phyloP scores from a whole-genome alignment of 2,329 filamentous ascomycete genomes.

The Colletotrichum neosansevieriae region DNA sequence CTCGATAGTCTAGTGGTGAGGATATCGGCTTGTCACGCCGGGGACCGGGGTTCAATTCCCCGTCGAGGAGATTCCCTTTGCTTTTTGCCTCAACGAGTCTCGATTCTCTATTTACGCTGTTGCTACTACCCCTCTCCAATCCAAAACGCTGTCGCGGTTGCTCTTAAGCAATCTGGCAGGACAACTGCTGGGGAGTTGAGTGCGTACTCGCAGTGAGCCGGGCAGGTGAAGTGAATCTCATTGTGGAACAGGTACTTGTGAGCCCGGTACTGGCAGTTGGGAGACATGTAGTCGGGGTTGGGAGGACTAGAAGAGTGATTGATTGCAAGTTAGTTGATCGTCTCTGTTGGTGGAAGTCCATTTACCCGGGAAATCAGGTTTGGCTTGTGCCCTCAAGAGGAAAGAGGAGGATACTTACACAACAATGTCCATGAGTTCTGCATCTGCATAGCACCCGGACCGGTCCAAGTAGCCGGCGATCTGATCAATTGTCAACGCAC shows the following conservation, averaged over 20 bases:
- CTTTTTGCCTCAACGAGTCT: neutral
- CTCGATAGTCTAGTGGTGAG: conserved; percentile 32
- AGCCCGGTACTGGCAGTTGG: conserved; percentile 8
- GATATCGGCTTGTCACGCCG: conserved; percentile 33
- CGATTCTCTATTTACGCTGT: neutral
- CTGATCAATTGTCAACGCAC: conserved; percentile 7
- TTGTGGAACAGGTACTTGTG: conserved; percentile 30
- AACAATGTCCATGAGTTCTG: neutral
- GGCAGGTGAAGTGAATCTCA: conserved; percentile 23
- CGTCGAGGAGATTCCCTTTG: conserved; percentile 17
- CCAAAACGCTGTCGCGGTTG: no score
- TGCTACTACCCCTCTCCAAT: no score
- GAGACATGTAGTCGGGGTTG: conserved; percentile 8
- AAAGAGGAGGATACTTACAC: conserved; percentile 4
- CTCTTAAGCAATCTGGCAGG: conserved; percentile 12
- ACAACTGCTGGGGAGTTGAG: conserved; percentile 19
- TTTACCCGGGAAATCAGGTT: neutral
- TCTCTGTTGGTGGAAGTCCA: no score
- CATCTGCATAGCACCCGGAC: conserved; percentile 1
- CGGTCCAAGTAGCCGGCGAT: conserved; percentile 12
- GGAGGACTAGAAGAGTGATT: neutral
- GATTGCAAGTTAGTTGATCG: neutral
- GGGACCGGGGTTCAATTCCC: conserved; percentile 30
- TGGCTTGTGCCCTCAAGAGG: no score
- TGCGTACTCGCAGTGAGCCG: conserved; percentile 25